Conservation (phyloP, 306 rosid genomes). For the Styphnolobium japonicum region DNA sequence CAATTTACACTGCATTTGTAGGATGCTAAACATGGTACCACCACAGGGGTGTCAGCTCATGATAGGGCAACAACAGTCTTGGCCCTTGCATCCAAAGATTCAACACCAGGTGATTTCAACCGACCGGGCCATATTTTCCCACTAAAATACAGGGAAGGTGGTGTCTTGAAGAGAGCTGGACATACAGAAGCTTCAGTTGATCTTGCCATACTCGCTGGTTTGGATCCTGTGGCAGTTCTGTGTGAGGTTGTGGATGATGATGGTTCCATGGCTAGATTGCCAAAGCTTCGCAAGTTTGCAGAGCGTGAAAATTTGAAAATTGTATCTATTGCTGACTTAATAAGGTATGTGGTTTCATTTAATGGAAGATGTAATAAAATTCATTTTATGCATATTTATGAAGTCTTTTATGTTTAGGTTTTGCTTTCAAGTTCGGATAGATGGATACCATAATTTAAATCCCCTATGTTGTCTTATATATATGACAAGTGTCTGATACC, state of each 20-base stretch:
- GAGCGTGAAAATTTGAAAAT: slow-evolving; percentile 72
- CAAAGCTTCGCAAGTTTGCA: slow-evolving; percentile 82
- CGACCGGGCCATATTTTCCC: slow-evolving; percentile 98
- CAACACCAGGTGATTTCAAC: slow-evolving; percentile 82
- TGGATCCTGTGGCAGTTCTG: slow-evolving; percentile 71
- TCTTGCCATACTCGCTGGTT: slow-evolving; percentile 83
- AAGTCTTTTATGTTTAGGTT: not conserved
- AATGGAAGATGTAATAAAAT: not conserved
- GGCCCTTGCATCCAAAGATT: slow-evolving; percentile 84
- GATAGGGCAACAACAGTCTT: slow-evolving; percentile 90
- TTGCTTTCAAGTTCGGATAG: not conserved
- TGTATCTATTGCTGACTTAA: slow-evolving; percentile 86
- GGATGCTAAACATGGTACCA: slow-evolving; percentile 87
- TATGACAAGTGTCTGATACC: not conserved
- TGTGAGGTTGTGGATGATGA: slow-evolving; percentile 98
- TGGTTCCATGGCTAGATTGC: slow-evolving; percentile 97
- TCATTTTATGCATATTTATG: not conserved
- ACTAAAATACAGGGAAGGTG: slow-evolving; percentile 88
- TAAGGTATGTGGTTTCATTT: slow-evolving; percentile 51
- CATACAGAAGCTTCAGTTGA: slow-evolving; percentile 98
- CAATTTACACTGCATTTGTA: slow-evolving; percentile 28
- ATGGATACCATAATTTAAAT: not conserved
- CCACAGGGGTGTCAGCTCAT: slow-evolving; percentile 87
- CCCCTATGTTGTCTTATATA: not conserved
- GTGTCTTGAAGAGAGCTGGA: slow-evolving; percentile 95